Base-by-base conservation (phyloP, 371 early-diverging fungal species). In the Circinella minor region DNA sequence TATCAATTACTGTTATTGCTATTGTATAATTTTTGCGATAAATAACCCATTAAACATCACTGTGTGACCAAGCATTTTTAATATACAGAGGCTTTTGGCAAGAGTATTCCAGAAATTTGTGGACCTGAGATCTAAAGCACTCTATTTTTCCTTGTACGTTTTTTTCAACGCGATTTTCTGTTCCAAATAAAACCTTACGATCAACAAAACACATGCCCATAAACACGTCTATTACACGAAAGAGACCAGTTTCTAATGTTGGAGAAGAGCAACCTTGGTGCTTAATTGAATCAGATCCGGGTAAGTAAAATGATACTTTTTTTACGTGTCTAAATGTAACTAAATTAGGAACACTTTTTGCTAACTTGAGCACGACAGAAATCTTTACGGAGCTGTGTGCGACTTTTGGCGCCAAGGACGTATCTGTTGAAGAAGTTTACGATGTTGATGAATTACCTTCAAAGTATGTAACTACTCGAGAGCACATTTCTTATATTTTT, bases 341-440 rank as follows among this genome's bases (percentile, higher is more conserved):
- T 27, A 27, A 27, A 27, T 27, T 2, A 27, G 27, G 27, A 27
- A 27, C 27, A 27, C 27, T 27, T 27, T 27, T 27, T 27, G 27
- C 27, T 27, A 27, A 27, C 27, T 27, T 27, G 27, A 27, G 27
- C 27, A 27, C 34, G 47, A 39, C 47, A 77, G 77, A 47, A 27
- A 68, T 77, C 34, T 77, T 77, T 51, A 77, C 76, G 11, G 76
- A 69, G 8, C 54, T 77, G 64, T 36, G 55, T 9, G 47, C 62
- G 3, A 64, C 55, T 37, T 69, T 66, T 39, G 81, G 80, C 1
- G 73, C 71, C 55, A 74, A 67, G 18, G 75, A 63, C 11, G 62
- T 74, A 6, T 46, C 70, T n/a, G 77, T 74, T 37, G 76, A 81
- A 54, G 75, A 81, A 60, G 60, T 81, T 11, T 80, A 65, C 37